phyloP scores from a whole-genome alignment of 352 stramenopile genomes.

The Pythium diclinum region DNA sequence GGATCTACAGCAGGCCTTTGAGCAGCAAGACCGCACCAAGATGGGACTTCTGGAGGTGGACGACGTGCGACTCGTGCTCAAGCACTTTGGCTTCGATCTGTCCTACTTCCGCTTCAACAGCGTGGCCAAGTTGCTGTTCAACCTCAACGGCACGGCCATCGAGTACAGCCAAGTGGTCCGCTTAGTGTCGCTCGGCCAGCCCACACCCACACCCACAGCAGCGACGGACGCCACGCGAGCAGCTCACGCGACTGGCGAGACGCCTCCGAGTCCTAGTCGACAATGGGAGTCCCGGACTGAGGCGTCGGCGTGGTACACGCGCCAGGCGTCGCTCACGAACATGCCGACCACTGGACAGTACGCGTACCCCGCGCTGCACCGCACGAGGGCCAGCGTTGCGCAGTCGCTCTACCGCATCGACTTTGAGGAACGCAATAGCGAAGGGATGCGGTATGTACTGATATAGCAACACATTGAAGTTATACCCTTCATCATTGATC shows the following conservation, averaged over 20 bases:
- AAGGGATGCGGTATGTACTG: background rate
- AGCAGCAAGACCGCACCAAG: slow-evolving; percentile 4
- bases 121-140: slow-evolving; percentile 27
- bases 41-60: slow-evolving; percentile 18
- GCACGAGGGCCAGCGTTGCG: slow-evolving; percentile 11
- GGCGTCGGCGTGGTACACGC: background rate
- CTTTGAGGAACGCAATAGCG: background rate
- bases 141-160: slow-evolving; percentile 18
- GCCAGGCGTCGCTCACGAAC: background rate
- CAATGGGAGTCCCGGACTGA: background rate
- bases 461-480: background rate
- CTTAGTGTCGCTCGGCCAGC: slow-evolving; percentile 18
- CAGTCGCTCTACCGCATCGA: slow-evolving; percentile 24
- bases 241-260: background rate
- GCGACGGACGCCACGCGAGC: background rate
- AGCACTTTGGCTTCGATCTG: slow-evolving; percentile 25
- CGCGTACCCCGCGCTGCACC: slow-evolving; percentile 1
- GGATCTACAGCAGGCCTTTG: slow-evolving; percentile 21
- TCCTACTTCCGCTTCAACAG: slow-evolving; percentile 32
- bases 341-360: background rate
- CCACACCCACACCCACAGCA: background rate
- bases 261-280: background rate
- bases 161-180: slow-evolving; percentile 25
- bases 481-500: background rate
- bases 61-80: slow-evolving; percentile 25